Conservation (phyloP, 75 land plant genomes). For the Larix kaempferi region DNA sequence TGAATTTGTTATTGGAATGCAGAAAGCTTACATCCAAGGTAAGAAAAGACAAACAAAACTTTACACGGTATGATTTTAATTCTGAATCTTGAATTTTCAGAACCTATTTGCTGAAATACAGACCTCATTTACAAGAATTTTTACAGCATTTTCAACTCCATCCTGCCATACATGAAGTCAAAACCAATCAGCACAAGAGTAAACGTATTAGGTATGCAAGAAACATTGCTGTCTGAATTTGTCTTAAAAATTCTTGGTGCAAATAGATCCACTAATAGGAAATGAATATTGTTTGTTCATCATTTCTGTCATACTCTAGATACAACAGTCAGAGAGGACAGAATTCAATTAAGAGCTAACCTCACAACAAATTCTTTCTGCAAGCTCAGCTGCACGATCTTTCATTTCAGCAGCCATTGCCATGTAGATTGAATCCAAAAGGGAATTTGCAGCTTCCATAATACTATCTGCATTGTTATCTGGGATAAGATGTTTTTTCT, state of each 20-base stretch:
- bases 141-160: slow-evolving; percentile 7
- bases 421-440: slow-evolving; percentile 40
- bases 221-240: background rate
- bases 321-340: background rate
- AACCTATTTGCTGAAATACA: background rate
- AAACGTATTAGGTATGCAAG: background rate
- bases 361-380: slow-evolving; percentile 55
- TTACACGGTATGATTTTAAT: too few species aligned
- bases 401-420: slow-evolving; percentile 50
- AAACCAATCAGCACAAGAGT: background rate
- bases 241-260: background rate
- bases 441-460: slow-evolving; percentile 39
- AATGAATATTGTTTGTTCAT: background rate
- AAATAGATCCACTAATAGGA: background rate
- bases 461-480: slow-evolving; percentile 31
- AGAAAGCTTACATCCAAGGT: too few species aligned
- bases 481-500: slow-evolving; percentile 49
- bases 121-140: slow-evolving; percentile 1
- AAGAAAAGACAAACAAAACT: too few species aligned
- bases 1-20: too few species aligned
- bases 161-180: background rate
- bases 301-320: background rate
- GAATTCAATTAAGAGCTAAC: slow-evolving; percentile 18
- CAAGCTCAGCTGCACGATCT: slow-evolving; percentile 46
- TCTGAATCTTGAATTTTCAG: too few species aligned